These are phyloP conservation scores for Cordyceps tenuipes DNA, from an alignment of 2,329 filamentous ascomycete species.

Conservation along the genomic window DNA sequence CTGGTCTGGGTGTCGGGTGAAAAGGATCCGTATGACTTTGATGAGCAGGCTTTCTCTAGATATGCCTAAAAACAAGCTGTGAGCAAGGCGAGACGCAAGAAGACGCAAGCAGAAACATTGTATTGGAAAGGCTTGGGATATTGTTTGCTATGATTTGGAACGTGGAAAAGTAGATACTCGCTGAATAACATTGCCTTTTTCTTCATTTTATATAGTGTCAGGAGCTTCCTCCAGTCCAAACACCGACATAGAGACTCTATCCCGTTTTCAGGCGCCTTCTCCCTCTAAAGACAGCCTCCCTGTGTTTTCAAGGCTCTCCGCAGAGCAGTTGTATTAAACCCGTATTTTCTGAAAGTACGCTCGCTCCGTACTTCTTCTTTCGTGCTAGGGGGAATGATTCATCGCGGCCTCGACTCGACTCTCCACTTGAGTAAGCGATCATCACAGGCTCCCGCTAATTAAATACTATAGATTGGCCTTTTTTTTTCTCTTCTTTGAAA, in stretches of 20 bases:
- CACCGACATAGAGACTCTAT: neutral
- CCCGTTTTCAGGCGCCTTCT: neutral
- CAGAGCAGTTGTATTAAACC: neutral
- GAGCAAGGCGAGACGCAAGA: too few relatives aligned
- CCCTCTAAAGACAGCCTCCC: neutral
- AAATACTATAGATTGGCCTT: neutral
- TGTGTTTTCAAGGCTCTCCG: too few relatives aligned
- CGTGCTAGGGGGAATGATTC: neutral
- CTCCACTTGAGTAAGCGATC: neutral
- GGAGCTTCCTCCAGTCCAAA: neutral
- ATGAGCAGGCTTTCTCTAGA: too few relatives aligned
- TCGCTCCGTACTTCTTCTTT: neutral
- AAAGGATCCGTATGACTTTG: too few relatives aligned
- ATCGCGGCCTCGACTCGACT: neutral
- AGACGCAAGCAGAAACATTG: neutral
- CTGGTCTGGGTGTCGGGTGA: constrained; percentile 4
- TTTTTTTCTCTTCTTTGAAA: neutral
- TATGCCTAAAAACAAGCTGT: too few relatives aligned
- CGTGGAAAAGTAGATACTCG: too few relatives aligned
- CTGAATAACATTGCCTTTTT: neutral
- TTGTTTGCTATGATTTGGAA: too few relatives aligned
- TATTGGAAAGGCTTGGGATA: too few relatives aligned
- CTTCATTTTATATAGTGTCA: neutral
- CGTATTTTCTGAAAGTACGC: neutral
- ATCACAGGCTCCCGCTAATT: neutral